Percentiles rank a stretch among this genome's conserved stretches.
Conservation (phyloP, 2,329 filamentous ascomycete species). For the Venturia carpophila region DNA sequence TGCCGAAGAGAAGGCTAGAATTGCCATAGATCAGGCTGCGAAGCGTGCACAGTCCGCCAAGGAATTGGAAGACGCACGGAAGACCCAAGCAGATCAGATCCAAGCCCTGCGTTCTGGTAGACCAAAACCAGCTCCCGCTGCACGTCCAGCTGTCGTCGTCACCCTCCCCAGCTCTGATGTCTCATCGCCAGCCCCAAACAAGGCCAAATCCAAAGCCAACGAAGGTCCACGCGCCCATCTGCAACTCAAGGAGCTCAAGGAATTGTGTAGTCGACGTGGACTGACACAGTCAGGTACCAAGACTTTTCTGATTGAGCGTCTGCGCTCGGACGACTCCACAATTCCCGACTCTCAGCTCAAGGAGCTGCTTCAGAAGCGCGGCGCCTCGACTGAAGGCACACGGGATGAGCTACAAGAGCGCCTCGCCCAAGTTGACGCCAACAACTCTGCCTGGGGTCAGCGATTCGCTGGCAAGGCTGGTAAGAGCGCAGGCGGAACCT, state of each 20-base stretch:
- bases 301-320: not conserved
- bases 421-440: not conserved
- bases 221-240: conserved; percentile 4
- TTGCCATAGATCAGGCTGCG: not conserved
- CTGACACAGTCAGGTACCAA: conserved; percentile 7
- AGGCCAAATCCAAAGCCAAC: not conserved
- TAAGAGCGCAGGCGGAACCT: not conserved
- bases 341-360: not conserved
- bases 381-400: conserved; percentile 2
- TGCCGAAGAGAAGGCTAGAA: conserved; percentile 11
- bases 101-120: not conserved
- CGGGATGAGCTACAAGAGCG: not conserved
- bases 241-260: not conserved
- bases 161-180: not conserved
- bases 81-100: not conserved
- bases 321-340: not conserved
- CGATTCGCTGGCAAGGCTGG: not conserved
- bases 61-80: not conserved
- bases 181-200: not conserved
- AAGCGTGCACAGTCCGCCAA: conserved; percentile 10
- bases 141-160: not conserved
- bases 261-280: conserved; percentile 5
- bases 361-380: not conserved
- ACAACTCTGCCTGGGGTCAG: conserved; percentile 13
- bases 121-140: conserved; percentile 1